A percentile compares a stretch with the other conserved stretches of the same genome.
Evolutionary conservation across 495 filamentous ascomycete species (phyloP).

Genomic region (Geopyxis carbonaria): DNA sequence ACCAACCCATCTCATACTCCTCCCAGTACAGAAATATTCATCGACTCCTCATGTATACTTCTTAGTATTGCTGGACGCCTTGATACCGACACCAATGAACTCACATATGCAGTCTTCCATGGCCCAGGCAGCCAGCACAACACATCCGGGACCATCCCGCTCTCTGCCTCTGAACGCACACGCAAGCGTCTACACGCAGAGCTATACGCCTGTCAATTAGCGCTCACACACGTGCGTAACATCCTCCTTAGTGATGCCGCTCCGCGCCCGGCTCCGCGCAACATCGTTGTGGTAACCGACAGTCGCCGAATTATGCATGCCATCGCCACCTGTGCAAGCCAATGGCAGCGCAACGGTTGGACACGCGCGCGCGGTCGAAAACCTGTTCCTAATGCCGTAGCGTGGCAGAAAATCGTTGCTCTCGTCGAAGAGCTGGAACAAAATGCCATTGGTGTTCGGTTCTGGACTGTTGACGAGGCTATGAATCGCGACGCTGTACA

Average conservation of each 20-base stretch:
- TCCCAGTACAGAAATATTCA: background rate
- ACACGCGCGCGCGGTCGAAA: background rate
- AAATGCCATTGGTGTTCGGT: background rate
- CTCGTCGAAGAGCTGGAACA: background rate
- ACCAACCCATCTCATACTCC: background rate
- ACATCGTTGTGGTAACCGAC: conserved; percentile 1
- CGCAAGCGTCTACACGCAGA: background rate
- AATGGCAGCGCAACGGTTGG: background rate
- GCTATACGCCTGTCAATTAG: background rate
- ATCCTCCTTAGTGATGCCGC: background rate
- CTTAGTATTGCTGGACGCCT: background rate
- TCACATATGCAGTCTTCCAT: conserved; percentile 1
- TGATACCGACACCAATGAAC: background rate
- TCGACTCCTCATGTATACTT: conserved; percentile 1
- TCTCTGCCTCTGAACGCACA: background rate
- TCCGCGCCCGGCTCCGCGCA: background rate
- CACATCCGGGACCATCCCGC: background rate
- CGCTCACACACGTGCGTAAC: background rate
- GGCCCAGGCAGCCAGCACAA: background rate
- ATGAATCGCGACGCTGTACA: background rate
- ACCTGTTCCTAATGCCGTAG: conserved; percentile 1
- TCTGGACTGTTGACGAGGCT: background rate
- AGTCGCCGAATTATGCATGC: background rate
- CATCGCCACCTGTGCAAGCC: background rate
- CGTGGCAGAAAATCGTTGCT: background rate